phyloP scores from a whole-genome alignment of 2,329 filamentous ascomycete genomes.

The Chalara sp. region DNA sequence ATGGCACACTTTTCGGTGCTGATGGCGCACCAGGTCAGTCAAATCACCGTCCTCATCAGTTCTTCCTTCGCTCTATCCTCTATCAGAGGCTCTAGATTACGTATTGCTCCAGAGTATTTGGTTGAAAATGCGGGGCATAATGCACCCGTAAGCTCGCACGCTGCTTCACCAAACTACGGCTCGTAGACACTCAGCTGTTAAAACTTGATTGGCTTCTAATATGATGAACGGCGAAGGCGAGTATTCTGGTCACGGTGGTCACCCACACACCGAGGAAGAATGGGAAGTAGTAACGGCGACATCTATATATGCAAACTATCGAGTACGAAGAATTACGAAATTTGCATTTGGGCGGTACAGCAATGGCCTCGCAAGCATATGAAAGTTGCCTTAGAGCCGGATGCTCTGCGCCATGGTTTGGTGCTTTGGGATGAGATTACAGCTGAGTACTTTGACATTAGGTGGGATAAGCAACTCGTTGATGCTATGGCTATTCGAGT shows the following conservation, averaged over 20 bases:
- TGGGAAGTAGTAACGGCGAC: no score
- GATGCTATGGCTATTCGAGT: slow-evolving; percentile 31
- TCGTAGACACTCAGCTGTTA: no score
- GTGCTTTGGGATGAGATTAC: background rate
- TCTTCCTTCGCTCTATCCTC: background rate
- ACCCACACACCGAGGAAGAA: no score
- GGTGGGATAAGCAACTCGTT: slow-evolving; percentile 15
- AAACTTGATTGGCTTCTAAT: no score
- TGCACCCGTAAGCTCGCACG: no score
- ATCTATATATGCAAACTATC: background rate
- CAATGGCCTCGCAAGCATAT: background rate
- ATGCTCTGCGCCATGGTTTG: background rate
- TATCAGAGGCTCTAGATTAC: background rate
- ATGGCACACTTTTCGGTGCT: background rate
- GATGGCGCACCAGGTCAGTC: background rate
- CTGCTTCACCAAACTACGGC: no score
- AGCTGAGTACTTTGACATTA: slow-evolving; percentile 16
- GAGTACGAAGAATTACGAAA: background rate
- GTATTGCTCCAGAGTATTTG: no score
- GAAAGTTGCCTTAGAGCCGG: background rate
- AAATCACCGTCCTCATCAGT: background rate
- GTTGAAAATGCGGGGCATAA: no score
- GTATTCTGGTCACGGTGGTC: no score
- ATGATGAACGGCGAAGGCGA: no score
- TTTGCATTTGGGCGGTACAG: background rate